phyloP scores from a whole-genome alignment of 228 moss, liverwort and hornwort species.

The Sphagnum magellanicum region DNA sequence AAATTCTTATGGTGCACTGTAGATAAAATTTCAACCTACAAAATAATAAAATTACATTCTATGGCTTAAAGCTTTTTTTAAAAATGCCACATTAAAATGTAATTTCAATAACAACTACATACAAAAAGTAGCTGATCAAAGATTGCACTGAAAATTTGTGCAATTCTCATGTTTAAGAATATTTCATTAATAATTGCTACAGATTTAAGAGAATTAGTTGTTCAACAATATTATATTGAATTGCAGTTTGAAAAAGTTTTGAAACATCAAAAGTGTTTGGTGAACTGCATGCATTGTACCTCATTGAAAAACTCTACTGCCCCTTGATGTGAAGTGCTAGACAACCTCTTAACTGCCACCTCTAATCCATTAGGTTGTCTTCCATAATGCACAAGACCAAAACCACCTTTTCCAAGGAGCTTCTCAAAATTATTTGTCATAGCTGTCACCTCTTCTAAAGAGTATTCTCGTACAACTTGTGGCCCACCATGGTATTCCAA shows the following conservation, averaged over 20 bases:
- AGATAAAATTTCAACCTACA: conserved; percentile 48
- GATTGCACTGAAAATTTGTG: neutral
- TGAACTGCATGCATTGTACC: conserved; percentile 10
- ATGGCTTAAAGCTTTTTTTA: neutral
- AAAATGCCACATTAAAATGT: neutral
- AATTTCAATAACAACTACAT: neutral
- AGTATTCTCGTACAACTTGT: neutral
- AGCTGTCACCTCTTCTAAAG: conserved; percentile 7
- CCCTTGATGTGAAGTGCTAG: conserved; percentile 12
- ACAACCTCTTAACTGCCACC: conserved; percentile 22
- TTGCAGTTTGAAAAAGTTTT: neutral
- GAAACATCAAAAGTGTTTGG: neutral
- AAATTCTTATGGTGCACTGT: conserved; percentile 58
- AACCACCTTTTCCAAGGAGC: conserved; percentile 22
- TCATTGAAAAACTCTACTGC: conserved; percentile 39
- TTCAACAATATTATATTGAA: neutral
- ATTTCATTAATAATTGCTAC: neutral
- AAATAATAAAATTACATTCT: neutral
- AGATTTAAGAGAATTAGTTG: neutral
- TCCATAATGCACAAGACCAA: conserved; percentile 23
- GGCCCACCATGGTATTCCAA: neutral
- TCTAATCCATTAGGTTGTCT: conserved; percentile 10
- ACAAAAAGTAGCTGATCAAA: neutral
- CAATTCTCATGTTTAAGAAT: neutral
- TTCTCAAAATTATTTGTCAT: conserved; percentile 13